These are phyloP conservation scores for Pelargonium myrrhifolium DNA, from an alignment of 441 rosid species.

Conservation along the genomic window DNA sequence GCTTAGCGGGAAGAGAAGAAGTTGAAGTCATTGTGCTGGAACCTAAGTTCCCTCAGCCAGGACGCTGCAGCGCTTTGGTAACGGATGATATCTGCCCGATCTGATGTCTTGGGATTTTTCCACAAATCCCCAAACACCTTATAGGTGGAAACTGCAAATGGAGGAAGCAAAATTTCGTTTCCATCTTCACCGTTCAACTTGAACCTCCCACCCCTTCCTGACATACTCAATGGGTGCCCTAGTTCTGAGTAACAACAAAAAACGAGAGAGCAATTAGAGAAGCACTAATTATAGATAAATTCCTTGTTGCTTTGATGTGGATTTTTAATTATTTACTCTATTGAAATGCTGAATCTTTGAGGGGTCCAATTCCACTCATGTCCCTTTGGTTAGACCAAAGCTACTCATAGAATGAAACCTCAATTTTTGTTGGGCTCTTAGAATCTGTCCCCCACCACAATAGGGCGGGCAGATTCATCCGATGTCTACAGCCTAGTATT, in stretches of 20 bases:
- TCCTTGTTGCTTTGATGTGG: too few species aligned
- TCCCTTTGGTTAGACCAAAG: too few species aligned
- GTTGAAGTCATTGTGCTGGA: neutral
- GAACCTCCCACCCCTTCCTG: neutral
- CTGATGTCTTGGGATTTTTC: conserved; percentile 2
- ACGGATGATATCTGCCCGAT: neutral
- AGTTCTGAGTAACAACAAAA: neutral
- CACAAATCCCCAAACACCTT: neutral
- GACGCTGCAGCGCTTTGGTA: neutral
- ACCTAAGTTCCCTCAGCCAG: conserved; percentile 1
- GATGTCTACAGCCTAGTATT: too few species aligned
- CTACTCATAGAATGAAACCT: too few species aligned
- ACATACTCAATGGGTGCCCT: neutral
- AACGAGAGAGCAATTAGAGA: neutral
- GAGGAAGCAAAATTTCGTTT: neutral
- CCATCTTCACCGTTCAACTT: neutral
- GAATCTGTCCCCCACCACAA: too few species aligned
- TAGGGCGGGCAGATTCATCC: too few species aligned
- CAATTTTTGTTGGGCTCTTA: too few species aligned
- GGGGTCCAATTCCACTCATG: too few species aligned
- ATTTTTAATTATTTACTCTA: too few species aligned
- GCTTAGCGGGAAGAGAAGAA: neutral
- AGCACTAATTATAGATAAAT: neutral
- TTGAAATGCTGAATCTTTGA: too few species aligned
- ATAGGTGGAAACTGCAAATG: conserved; percentile 7